Evolutionary conservation across 352 stramenopile genomes (phyloP), one percentile per base, ranked within the genome.

Genomic region (Phytopythium vexans): DNA sequence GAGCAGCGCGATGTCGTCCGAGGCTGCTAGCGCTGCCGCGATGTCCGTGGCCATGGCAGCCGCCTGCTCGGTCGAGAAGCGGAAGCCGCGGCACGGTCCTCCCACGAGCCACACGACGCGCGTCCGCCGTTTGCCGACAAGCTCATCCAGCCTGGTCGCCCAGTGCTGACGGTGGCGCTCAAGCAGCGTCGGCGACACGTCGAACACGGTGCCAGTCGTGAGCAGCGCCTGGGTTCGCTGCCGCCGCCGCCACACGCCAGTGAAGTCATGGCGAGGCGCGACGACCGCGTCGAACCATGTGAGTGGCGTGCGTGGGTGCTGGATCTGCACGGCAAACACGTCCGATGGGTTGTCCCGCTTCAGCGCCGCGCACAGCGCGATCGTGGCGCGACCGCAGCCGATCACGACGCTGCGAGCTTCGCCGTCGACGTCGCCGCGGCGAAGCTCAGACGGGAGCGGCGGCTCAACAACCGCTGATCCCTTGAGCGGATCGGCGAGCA

Each of bases 301-400:
- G 32, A 92, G 42, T 1, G 65, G 57, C 33, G 80, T 72, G 8
- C 77, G 75, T 14, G 82, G 82, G 43, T 92, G 82, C 55, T 92
- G 77, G 55, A 92, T 86, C 58, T 92, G 82, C 42, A 92, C 71
- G 63, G 82, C 86, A 44, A 82, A 85, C 11, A 75, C 57, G 10
- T 8, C 31, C 8, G n/a, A 4, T 2, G 60, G 50, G 10, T 48
- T 34, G 33, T 53, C 33, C 40, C 56, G 66, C 54, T 82, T 83
- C 51, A 89, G 52, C 39, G 72, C 59, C 8, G 74, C 79, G 56
- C 79, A 83, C 10, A 92, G 59, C 40, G 82, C 56, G 16, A 90
- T 74, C 0, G 82, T 92, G 11, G 77, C 75, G 2, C 82, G 70
- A 12, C 82, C 82, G 49, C 77, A 90, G 8, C 82, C 82, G 35